Percentiles rank a stretch among this genome's conserved stretches.
phyloP scores from a whole-genome alignment of 2,329 filamentous ascomycete genomes.

The Botryotinia calthae region DNA sequence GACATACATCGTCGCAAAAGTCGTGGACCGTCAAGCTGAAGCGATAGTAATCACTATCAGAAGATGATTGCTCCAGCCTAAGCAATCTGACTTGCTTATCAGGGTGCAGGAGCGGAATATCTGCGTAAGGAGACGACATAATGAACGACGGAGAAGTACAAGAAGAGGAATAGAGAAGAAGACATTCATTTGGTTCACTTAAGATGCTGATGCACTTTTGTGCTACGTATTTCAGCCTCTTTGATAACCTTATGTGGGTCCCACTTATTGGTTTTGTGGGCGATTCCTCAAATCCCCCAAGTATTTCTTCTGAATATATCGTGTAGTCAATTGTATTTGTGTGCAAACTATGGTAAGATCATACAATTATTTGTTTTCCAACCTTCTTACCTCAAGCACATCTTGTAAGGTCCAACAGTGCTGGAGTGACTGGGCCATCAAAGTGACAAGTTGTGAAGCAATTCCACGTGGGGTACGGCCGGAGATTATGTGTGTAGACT shows the following conservation, averaged over 20 bases:
- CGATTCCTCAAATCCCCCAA: background rate
- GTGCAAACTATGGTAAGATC: background rate
- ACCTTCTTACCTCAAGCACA: background rate
- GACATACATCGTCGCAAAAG: background rate
- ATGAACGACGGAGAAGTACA: background rate
- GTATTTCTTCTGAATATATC: background rate
- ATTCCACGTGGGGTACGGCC: background rate
- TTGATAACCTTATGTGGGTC: conserved; percentile 10
- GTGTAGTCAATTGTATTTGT: background rate
- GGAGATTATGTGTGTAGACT: background rate
- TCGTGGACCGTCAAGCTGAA: conserved; percentile 11
- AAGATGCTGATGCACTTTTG: background rate
- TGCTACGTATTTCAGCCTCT: conserved; percentile 4
- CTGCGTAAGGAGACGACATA: conserved; percentile 5
- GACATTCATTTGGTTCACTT: background rate
- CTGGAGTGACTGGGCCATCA: background rate
- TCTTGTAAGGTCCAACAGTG: background rate
- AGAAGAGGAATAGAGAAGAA: background rate
- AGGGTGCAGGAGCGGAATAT: background rate
- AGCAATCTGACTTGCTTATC: conserved; percentile 12
- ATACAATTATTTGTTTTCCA: background rate
- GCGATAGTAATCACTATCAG: background rate
- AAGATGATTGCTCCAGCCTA: background rate
- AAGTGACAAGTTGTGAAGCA: background rate
- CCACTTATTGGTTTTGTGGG: background rate